Conservation (phyloP, 768 basidiomycete species). For the Sarcodon aspratus region DNA sequence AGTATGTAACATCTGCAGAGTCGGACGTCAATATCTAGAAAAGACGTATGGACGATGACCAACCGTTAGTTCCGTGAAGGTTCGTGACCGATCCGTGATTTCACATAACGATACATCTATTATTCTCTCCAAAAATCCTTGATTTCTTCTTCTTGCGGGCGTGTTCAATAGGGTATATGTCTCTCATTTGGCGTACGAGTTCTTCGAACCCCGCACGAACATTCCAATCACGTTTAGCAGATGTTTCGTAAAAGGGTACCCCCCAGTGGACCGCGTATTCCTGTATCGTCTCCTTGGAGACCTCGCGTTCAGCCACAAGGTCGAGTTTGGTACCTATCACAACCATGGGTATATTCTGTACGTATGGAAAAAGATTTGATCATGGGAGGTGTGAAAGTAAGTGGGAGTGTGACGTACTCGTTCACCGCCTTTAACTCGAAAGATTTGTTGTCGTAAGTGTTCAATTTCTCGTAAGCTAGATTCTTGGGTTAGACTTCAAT, state of each 20-base stretch:
- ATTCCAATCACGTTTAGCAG: slow-evolving; percentile 80
- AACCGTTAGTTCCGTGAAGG: too few relatives aligned
- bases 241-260: slow-evolving; percentile 78
- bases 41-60: too few relatives aligned
- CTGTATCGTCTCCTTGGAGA: slow-evolving; percentile 52
- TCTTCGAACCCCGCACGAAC: slow-evolving; percentile 71
- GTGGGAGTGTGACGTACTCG: slow-evolving; percentile 27
- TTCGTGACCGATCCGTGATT: neutral
- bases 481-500: slow-evolving; percentile 64
- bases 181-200: slow-evolving; percentile 64
- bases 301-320: slow-evolving; percentile 66
- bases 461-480: slow-evolving; percentile 73
- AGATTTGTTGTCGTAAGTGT: slow-evolving; percentile 70
- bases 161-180: slow-evolving; percentile 41
- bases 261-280: slow-evolving; percentile 54
- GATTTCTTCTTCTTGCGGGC: slow-evolving; percentile 16
- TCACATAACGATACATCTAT: slow-evolving; percentile 7
- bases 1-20: too few relatives aligned
- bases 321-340: slow-evolving; percentile 84
- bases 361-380: neutral
- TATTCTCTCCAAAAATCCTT: slow-evolving; percentile 14
- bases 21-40: too few relatives aligned
- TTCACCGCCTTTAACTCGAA: slow-evolving; percentile 65
- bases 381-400: neutral
- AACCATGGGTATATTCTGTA: slow-evolving; percentile 62